Percentiles rank a stretch among this genome's conserved stretches.
phyloP scores from a whole-genome alignment of 2,329 filamentous ascomycete genomes.

The Penicillium freii region DNA sequence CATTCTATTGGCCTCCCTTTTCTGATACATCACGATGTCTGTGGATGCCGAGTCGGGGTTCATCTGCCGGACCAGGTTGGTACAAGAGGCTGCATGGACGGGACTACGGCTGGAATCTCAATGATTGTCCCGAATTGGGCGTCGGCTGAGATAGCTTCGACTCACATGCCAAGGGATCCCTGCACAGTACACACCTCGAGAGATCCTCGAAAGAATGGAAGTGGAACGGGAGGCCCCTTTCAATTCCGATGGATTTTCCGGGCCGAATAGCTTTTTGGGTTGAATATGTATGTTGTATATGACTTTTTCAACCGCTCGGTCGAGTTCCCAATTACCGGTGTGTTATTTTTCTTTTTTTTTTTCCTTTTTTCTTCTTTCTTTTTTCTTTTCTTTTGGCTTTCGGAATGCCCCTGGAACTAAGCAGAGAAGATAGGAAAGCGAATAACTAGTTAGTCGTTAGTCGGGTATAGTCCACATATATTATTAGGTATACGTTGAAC shows the following conservation, averaged over 20 bases:
- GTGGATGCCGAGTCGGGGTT: neutral
- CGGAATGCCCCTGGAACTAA: neutral
- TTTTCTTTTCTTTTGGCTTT: neutral
- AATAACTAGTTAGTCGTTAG: neutral
- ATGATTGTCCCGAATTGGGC: conserved; percentile 19
- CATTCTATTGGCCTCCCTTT: neutral
- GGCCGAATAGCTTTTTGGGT: neutral
- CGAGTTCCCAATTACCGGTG: conserved; percentile 2
- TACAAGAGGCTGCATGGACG: conserved; percentile 2
- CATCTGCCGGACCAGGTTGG: neutral
- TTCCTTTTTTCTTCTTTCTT: neutral
- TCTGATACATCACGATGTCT: neutral
- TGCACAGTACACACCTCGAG: neutral
- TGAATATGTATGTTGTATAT: neutral
- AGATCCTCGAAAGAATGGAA: conserved; percentile 4
- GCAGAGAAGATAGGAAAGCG: neutral
- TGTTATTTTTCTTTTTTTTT: neutral
- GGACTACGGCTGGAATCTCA: conserved; percentile 20
- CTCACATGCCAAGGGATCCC: conserved; percentile 25
- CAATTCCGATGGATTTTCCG: conserved; percentile 2
- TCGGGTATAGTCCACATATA: neutral
- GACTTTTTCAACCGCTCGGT: neutral
- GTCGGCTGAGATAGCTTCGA: conserved; percentile 22
- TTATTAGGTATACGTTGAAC: neutral
- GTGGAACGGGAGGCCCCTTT: conserved; percentile 9